Base-by-base conservation (phyloP, 2,329 filamentous ascomycete genomes). In the Tolypocladium capitatum region DNA sequence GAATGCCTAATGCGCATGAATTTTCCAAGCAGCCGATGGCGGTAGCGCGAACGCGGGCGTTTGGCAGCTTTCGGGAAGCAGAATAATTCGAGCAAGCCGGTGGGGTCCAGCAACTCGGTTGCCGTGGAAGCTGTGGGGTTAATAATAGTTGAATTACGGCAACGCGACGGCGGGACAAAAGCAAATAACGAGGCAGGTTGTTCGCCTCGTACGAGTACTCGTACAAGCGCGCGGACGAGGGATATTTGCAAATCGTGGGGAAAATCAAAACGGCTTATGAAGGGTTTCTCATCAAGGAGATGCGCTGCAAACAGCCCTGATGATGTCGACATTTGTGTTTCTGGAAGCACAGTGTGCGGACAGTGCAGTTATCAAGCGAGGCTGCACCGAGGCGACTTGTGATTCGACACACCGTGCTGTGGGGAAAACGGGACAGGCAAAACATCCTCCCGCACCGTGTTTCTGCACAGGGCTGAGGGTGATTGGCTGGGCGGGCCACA, bases 121-220 rank as follows among this genome's bases (percentile, higher is more conserved):
- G 52, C 52, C 36, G 40, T 50, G 53, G 55, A 56, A 55, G 52
- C 41, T 13, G 38, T 42, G 38, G 38, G 35, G 38, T n/a, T n/a
- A n/a, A n/a, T n/a, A n/a, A 24, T 24, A 38, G 38, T 52, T 48
- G 35, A 49, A 49, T 48, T 50, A 47, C 49, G 24, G 46, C 38
- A 43, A 43, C 35, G 21, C 13, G 16, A 41, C n/a, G 24, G 38
- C 38, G 35, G 30, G n/a, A 48, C 41, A 44, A 40, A 24, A 46
- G 46, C 20, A 48, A 48, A 48, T 18, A 14, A 18, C 43, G 33
- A 34, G 32, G 20, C n/a, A 16, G 24, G 35, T 34, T 34, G n/a
- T 35, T 45, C 30, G 28, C 32, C n/a, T n/a, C n/a, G 32, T 45
- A 45, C 43, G n/a, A n/a, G n/a, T n/a, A n/a, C n/a, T n/a, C n/a